A percentile compares a stretch with the other conserved stretches of the same genome.
phyloP scores from a whole-genome alignment of 768 basidiomycete genomes.

The Gymnopilus dilepis region DNA sequence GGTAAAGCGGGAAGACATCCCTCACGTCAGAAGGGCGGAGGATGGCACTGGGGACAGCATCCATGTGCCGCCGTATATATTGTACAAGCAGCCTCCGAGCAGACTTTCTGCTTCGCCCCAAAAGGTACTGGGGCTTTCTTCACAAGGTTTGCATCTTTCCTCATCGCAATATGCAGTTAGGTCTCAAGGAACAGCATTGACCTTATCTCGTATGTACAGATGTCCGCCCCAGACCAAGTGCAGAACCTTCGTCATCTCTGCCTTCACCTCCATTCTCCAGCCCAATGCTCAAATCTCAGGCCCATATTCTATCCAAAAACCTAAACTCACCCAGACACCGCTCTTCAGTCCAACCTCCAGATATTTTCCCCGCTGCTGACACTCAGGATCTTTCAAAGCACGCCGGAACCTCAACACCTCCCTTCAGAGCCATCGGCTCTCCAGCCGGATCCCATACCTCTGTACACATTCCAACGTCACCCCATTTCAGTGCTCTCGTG shows the following conservation, averaged over 20 bases:
- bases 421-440: conserved; percentile 31
- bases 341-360: not conserved
- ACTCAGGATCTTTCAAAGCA: not conserved
- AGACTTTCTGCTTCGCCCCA: not conserved
- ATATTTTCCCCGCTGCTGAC: not conserved
- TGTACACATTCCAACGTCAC: conserved; percentile 30
- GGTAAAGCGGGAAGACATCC: conserved; percentile 50
- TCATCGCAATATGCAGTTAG: not conserved
- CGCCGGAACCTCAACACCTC: conserved; percentile 14
- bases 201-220: not conserved
- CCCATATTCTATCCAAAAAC: not conserved
- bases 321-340: not conserved
- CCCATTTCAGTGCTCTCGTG: conserved; percentile 30
- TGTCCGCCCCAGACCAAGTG: not conserved
- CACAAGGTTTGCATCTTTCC: conserved; percentile 11
- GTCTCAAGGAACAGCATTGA: not conserved
- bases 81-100: not conserved
- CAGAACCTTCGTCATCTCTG: conserved; percentile 30
- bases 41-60: conserved; percentile 49
- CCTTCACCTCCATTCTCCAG: conserved; percentile 42
- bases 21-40: conserved; percentile 46
- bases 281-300: conserved; percentile 23
- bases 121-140: not conserved
- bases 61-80: conserved; percentile 21
- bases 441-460: conserved; percentile 22